phyloP scores from a whole-genome alignment of 805 yeast species.

The Ogataea neopini region DNA sequence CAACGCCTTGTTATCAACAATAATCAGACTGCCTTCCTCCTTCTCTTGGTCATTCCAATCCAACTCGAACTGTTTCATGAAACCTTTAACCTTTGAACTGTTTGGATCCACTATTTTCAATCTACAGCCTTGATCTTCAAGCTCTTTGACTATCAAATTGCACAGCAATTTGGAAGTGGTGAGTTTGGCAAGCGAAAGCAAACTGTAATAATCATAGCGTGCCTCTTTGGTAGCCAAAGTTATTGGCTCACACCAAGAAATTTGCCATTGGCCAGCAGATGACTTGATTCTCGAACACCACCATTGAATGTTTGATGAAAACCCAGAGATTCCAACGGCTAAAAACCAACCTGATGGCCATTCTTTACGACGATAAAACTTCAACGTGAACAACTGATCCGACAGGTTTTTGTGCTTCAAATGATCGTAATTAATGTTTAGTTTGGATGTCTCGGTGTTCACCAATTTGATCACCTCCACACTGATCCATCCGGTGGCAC shows the following conservation, averaged over 20 bases:
- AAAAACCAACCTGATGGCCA: slow-evolving; percentile 63
- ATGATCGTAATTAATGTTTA: slow-evolving; percentile 37
- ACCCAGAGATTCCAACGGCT: slow-evolving; percentile 39
- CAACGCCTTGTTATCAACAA: slow-evolving; percentile 38
- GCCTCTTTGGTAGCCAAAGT: slow-evolving; percentile 16
- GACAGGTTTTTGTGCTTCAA: slow-evolving; percentile 25
- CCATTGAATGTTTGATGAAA: slow-evolving; percentile 43
- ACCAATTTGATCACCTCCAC: slow-evolving; percentile 53
- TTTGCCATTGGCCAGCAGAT: slow-evolving; percentile 53
- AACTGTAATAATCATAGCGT: slow-evolving; percentile 34
- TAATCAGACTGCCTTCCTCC: slow-evolving; percentile 32
- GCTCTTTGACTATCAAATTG: slow-evolving; percentile 54
- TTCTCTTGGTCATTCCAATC: slow-evolving; percentile 20
- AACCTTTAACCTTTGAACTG: slow-evolving; percentile 22
- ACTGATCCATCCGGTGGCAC: slow-evolving; percentile 70
- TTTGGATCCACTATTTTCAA: slow-evolving; percentile 34
- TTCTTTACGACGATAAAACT: slow-evolving; percentile 47
- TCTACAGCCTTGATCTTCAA: slow-evolving; percentile 41
- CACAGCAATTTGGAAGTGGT: slow-evolving; percentile 51
- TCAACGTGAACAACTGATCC: slow-evolving; percentile 26
- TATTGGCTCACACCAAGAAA: slow-evolving; percentile 49
- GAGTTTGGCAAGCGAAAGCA: slow-evolving; percentile 41
- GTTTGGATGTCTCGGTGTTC: slow-evolving; percentile 46
- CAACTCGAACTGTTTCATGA: slow-evolving; percentile 27
- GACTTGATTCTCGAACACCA: slow-evolving; percentile 55